Percentiles rank a stretch among this genome's conserved stretches.
Conservation (phyloP, 2,329 filamentous ascomycete species). For the Thielaviopsis musarum region DNA sequence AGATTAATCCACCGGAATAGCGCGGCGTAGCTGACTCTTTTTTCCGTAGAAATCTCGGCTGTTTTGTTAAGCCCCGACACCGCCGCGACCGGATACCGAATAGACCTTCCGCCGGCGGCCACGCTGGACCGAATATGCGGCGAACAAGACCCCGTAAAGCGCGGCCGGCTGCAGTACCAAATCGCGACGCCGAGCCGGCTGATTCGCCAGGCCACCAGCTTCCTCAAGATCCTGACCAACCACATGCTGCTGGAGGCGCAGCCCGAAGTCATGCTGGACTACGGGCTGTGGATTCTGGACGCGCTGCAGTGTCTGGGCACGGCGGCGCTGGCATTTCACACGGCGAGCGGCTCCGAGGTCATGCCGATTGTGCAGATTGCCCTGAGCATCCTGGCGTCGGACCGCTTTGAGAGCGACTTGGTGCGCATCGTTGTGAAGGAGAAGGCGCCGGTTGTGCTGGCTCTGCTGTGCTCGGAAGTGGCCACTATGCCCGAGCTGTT, state of each 20-base stretch:
- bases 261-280: constrained; percentile 20
- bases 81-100: background rate
- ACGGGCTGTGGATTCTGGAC: constrained; percentile 33
- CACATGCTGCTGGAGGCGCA: constrained; percentile 21
- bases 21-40: background rate
- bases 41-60: constrained; percentile 8
- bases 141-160: constrained; percentile 14
- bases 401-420: constrained; percentile 4
- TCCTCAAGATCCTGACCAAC: constrained; percentile 28
- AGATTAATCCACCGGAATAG: no score
- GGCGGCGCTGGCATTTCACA: constrained; percentile 23
- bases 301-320: constrained; percentile 26
- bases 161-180: constrained; percentile 23
- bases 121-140: constrained; percentile 21
- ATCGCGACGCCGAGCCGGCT: constrained; percentile 26
- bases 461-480: constrained; percentile 27
- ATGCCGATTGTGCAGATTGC: constrained; percentile 22
- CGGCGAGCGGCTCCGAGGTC: constrained; percentile 18
- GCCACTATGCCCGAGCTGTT: constrained; percentile 20
- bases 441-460: constrained; percentile 17
- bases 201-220: constrained; percentile 27
- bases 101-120: constrained; percentile 24
- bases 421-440: constrained; percentile 3
- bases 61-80: constrained; percentile 9
- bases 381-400: constrained; percentile 19